These are phyloP conservation scores for Phyllosticta citriasiana DNA, from an alignment of 2,329 filamentous ascomycete species.

Conservation along the genomic window DNA sequence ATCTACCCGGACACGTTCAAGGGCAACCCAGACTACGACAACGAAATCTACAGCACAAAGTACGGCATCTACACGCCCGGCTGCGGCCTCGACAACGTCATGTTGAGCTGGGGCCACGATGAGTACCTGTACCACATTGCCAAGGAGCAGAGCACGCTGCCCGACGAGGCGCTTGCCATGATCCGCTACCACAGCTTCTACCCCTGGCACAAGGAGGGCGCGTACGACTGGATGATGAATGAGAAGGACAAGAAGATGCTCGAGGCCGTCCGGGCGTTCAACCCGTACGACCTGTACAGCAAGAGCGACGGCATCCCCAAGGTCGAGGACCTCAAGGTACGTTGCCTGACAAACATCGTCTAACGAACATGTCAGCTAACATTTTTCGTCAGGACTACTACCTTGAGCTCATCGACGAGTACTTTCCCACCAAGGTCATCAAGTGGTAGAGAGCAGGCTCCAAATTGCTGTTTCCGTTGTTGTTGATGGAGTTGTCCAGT, in stretches of 20 bases:
- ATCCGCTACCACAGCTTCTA: constrained; percentile 92
- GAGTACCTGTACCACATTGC: constrained; percentile 81
- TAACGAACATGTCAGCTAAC: constrained; percentile 8
- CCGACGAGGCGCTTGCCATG: constrained; percentile 78
- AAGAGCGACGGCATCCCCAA: constrained; percentile 77
- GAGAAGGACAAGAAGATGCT: constrained; percentile 72
- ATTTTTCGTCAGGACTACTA: constrained; percentile 52
- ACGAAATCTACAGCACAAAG: constrained; percentile 65
- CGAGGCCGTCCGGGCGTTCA: constrained; percentile 73
- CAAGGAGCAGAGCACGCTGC: constrained; percentile 71
- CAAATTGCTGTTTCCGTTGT: not conserved
- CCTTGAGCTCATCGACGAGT: constrained; percentile 63
- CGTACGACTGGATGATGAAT: constrained; percentile 75
- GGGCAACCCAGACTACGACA: constrained; percentile 61
- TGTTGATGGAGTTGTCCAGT: not conserved
- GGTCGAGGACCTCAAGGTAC: constrained; percentile 63
- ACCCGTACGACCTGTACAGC: constrained; percentile 85
- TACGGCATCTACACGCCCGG: constrained; percentile 70
- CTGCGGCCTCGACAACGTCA: constrained; percentile 77
- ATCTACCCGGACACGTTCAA: constrained; percentile 72
- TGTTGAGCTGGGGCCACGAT: constrained; percentile 85
- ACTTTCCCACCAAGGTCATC: constrained; percentile 57
- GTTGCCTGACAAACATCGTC: constrained; percentile 12
- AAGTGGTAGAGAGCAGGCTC: constrained; percentile 45
- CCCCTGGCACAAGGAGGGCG: constrained; percentile 76